Evolutionary conservation across 768 basidiomycete species (phyloP), one percentile per base, ranked within the genome.

Genomic region (Astraeus odoratus): DNA sequence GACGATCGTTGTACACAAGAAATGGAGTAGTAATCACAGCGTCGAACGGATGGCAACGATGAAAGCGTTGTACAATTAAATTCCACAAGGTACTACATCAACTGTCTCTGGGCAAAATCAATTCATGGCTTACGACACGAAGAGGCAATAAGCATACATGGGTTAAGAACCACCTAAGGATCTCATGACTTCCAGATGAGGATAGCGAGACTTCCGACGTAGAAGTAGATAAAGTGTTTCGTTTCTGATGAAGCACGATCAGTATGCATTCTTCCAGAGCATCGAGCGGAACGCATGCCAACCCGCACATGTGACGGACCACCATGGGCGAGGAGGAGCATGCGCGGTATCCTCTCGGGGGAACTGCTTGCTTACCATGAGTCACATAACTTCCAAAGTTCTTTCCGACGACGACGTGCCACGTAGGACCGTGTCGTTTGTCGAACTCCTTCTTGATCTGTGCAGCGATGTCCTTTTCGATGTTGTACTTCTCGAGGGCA

Each of bases 321-420:
- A n/a, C n/a, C n/a, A n/a, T n/a, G 25, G 7, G 34, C 9, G 4
- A 18, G 18, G 18, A 20, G 4, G 37, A 45, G 39, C 23, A 24
- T 23, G 26, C 16, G 44, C 27, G 45, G 34, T n/a, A n/a, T n/a
- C n/a, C n/a, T n/a, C n/a, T n/a, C n/a, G n/a, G n/a, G 13, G n/a
- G 33, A 8, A 29, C 23, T 8, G 30, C 46, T 44, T 46, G 67
- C 83, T 57, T 54, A 95, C 93, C 94, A 60, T 96, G 94, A 36
- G 94, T 96, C 34, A 97, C 94, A 63, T 94, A 97, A 70, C 88
- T 91, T 41, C 94, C 94, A 79, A 95, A 97, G 73, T 97, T 96
- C 76, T 95, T 97, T 49, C 95, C 95, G 41, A 95, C 95, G 53
- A 98, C 93, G 65, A 93, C 92, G 65, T 98, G 95, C 95, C 95